Base-by-base conservation (phyloP, 2,329 filamentous ascomycete species). In the Penicillium sp. region DNA sequence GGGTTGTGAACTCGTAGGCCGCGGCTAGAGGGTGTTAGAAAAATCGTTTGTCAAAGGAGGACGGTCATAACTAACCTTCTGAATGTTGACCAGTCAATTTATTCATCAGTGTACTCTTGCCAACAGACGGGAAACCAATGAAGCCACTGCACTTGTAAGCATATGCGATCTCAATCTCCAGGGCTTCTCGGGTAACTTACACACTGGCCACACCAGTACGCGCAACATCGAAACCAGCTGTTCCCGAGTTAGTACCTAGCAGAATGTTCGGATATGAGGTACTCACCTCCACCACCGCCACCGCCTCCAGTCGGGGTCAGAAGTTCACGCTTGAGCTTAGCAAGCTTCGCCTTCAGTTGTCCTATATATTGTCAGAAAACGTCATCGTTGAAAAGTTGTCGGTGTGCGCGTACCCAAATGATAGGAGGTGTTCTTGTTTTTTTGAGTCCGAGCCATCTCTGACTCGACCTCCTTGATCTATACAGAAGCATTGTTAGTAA, bases 61-160 rank as follows among this genome's bases (percentile, higher is more conserved):
- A 22, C 4, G 22, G 22, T 33, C 19, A 36, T 37, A 19, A 68
- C 70, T 50, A 60, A 80, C 78, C 78, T 81, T 99, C 94, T 2
- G 93, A 97, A 74, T 99, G 93, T 77, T 97, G 93, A 50, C 94
- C 94, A 41, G 94, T 99, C 72, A 99, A 78, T 70, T 82, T 86
- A 73, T 88, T 96, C 92, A 99, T 97, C 68, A 99, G 82, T 48
- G 94, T 99, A 83, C 91, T 96, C 80, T 99, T 99, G 59, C 94
- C 94, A 60, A 99, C 94, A 1, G 94, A 99, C 1, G 94, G 94
- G 70, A 99, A 99, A 31, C 94, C 94, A 71, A 97, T 97, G 78
- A 97, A 97, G 41, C 93, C 93, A 69, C 71, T 76, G 46, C 44
- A 30, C 47, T 63, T 41, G 37, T 63, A 11, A 72, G 61, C 42